Base-by-base conservation (phyloP, 2,329 filamentous ascomycete genomes). In the Fusarium avenaceum region DNA sequence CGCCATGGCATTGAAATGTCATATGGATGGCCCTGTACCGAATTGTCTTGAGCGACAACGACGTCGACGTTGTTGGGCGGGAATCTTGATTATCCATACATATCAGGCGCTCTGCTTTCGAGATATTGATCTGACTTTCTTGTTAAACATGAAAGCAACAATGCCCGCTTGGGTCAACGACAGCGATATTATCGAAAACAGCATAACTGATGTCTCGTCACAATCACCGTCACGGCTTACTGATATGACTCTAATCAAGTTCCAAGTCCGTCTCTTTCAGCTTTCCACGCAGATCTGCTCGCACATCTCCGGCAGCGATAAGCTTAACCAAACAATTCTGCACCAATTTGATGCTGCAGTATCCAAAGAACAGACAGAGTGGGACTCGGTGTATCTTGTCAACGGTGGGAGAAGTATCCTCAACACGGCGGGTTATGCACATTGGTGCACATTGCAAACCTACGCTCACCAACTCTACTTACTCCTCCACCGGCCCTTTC, bases 391-490 rank as follows among this genome's bases (percentile, higher is more conserved):
- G 1, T 63, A 63, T 6, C 57, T 63, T 0, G 42, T 63, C 0
- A 48, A 57, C 1, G 57, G 59, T 0, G 32, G 26, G 0, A 44
- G 57, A 1, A 63, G 59, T 1, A 63, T 63, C 9, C n/a, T 63
- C 0, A 44, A 35, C 7, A 63, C 59, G 0, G 49, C 60, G 5
- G 58, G 59, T 1, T 63, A 63, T 2, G 59, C 52, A 0, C 59
- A 63, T 32, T 63, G 57, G 59, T 63, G 59, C 2, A 57, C 59
- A 9, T 35, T 63, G 0, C 59, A 63, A 11, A 63, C 59, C 0
- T 63, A 63, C 6, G 57, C 59, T 0, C 59, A 63, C 14, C 59
- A 63, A 20, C 59, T 63, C 8, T 63, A 63, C 11, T 50, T 63
- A 2, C 49, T 63, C 1, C 58, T 63, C 0, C 59, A 63, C 4